Evolutionary conservation across 441 rosid species (phyloP), one percentile per base, ranked within the genome.

Genomic region (Eutrema salsugineum): DNA sequence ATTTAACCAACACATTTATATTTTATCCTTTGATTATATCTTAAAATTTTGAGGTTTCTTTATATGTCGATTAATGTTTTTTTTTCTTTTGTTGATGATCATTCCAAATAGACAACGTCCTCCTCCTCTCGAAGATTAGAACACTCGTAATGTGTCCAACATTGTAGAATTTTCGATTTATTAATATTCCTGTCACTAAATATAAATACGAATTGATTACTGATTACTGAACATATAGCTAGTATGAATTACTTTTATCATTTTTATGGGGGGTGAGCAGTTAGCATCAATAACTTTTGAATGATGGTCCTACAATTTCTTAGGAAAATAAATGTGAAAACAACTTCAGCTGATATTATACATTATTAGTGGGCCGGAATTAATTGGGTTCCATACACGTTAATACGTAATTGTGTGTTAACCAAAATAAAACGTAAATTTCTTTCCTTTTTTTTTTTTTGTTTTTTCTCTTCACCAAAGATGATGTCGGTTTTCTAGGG

Each of bases 241-340:
- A 7, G 14, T 33, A 17, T 53, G 19, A 4, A 30, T 24, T 16
- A 24, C 22, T 27, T n/a, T 55, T 12, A n/a, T 55, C 32, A 27
- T 12, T 33, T 16, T 19, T 50, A 40, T 27, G 27, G 39, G 72
- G 12, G 72, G 9, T 60, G 59, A 63, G 53, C 46, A 61, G 75
- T 76, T 63, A 55, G 53, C 75, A 63, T 70, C 76, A 70, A 76
- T 20, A 70, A 64, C 71, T 70, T 76, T 70, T 69, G 55, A 47
- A 39, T 11, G 19, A 56, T 36, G 79, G 79, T 57, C 79, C 76
- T 70, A 76, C 79, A 76, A 51, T 7, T 20, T 55, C 20, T 53
- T 70, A 69, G 66, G 65, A 63, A 55, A 50, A 63, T 63, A 58
- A 69, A 63, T 76, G 66, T 63, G 70, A 75, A 38, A 60, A 59